Evolutionary conservation across 2,329 filamentous ascomycete species (phyloP), one percentile per base, ranked within the genome.

Genomic region (Pseudohalonectria lignicola): DNA sequence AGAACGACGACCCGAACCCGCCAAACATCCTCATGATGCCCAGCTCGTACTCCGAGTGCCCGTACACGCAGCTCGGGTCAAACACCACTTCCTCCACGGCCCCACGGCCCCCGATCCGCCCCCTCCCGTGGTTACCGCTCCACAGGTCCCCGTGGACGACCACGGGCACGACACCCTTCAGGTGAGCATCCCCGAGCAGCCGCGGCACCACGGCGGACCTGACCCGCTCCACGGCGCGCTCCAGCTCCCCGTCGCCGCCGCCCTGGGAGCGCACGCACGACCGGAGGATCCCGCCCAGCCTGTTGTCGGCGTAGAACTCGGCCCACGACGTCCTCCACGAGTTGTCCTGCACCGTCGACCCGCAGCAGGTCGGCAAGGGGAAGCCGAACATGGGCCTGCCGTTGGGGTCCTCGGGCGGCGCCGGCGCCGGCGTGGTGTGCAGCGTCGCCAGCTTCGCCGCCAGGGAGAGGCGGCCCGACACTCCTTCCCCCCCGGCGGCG

Each of bases 1-100:
- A 78, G 50, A 94, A 94, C 1, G 53, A 57, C 0, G 57, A 50
- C 1, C 78, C 78, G 57, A 93, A 94, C 0, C 90, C 90, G 1
- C 88, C 88, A 69, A 95, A 96, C 87, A 95, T 94, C 37, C 73
- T 75, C 87, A 95, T 95, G 47, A 94, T 94, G 1, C 90, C 90
- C 37, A 94, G 63, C 48, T 95, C 90, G 57, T 81, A 95, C 63
- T 96, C 90, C 2, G 72, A 82, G 55, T 95, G 88, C 2, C 81
- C 86, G 53, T 93, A 95, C 45, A 82, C 83, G 31, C 77, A 73
- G 2, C 81, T 82, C 0, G 87, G 78, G 53, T 95, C 90, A 53
- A 79, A 95, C 1, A 94, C 75, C 1, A 94, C 76, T 46, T 87
- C 80, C 47, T 88, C 83, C 0, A 67, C 60, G 29, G 60, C 44